Conservation (phyloP, 345 rosid species). For the Excoecaria agallocha region DNA sequence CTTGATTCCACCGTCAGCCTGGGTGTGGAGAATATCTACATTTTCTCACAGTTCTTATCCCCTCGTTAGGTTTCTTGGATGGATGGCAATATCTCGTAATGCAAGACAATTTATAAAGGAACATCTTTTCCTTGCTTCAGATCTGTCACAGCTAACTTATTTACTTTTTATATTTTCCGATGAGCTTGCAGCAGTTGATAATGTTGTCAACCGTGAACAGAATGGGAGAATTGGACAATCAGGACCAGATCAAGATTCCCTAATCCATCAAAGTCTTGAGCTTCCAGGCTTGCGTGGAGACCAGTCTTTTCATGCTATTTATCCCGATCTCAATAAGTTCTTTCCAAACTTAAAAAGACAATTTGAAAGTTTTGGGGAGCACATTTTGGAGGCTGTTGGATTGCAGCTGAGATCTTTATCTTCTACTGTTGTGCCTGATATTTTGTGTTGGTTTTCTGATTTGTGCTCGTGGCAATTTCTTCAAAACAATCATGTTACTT, state of each 20-base stretch:
- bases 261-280: slow-evolving; percentile 21
- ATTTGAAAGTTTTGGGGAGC: slow-evolving; percentile 65
- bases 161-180: slow-evolving; percentile 61
- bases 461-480: slow-evolving; percentile 61
- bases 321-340: slow-evolving; percentile 61
- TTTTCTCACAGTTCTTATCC: slow-evolving; percentile 62
- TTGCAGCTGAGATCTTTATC: slow-evolving; percentile 66
- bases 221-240: slow-evolving; percentile 30
- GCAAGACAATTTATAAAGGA: slow-evolving; percentile 56
- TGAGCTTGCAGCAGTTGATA: slow-evolving; percentile 60
- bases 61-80: slow-evolving; percentile 75
- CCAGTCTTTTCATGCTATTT: slow-evolving; percentile 53
- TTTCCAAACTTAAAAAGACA: slow-evolving; percentile 68
- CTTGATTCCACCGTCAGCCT: slow-evolving; percentile 61
- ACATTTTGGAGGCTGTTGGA: slow-evolving; percentile 72
- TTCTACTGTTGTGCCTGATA: slow-evolving; percentile 56
- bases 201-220: slow-evolving; percentile 33
- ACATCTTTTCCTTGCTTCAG: slow-evolving; percentile 56
- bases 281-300: slow-evolving; percentile 30
- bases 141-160: slow-evolving; percentile 60
- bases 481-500: slow-evolving; percentile 24
- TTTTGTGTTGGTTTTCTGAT: slow-evolving; percentile 85
- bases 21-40: slow-evolving; percentile 59
- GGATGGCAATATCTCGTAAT: slow-evolving; percentile 81
- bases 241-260: slow-evolving; percentile 23